Conservation (phyloP, 495 filamentous ascomycete species). For the Staphylotrichum longicolle region DNA sequence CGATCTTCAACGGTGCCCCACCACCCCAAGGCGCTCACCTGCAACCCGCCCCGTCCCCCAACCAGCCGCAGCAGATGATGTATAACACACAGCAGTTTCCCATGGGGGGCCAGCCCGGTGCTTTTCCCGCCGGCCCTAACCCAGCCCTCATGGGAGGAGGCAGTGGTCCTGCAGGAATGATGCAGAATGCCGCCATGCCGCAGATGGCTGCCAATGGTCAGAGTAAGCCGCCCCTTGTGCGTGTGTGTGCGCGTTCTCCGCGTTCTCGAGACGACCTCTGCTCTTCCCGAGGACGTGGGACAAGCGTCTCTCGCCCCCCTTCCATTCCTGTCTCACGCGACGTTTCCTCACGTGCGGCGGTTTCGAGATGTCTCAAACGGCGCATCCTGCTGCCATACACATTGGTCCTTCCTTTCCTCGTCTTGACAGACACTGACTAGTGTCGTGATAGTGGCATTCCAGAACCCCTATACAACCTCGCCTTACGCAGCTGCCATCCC, state of each 20-base stretch:
- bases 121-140: slow-evolving; percentile 44
- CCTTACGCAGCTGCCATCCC: slow-evolving; percentile 48
- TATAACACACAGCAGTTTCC: slow-evolving; percentile 48
- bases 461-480: slow-evolving; percentile 51
- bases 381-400: no score
- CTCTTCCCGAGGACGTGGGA: neutral
- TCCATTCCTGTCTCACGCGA: slow-evolving; percentile 21
- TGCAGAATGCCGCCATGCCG: slow-evolving; percentile 53
- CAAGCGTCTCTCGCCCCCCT: slow-evolving; percentile 4
- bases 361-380: no score
- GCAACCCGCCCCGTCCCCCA: slow-evolving; percentile 46
- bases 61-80: slow-evolving; percentile 49
- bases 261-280: slow-evolving; percentile 17
- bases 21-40: slow-evolving; percentile 48
- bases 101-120: slow-evolving; percentile 44
- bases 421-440: slow-evolving; percentile 24
- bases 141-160: slow-evolving; percentile 48
- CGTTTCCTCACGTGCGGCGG: neutral
- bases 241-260: no score
- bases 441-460: slow-evolving; percentile 48
- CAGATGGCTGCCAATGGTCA: slow-evolving; percentile 53
- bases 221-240: slow-evolving; percentile 40
- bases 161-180: slow-evolving; percentile 51
- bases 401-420: neutral
- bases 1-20: slow-evolving; percentile 50